Evolutionary conservation across 1,139 yeast genomes (phyloP).

Genomic region (Taphrina wiesneri): DNA sequence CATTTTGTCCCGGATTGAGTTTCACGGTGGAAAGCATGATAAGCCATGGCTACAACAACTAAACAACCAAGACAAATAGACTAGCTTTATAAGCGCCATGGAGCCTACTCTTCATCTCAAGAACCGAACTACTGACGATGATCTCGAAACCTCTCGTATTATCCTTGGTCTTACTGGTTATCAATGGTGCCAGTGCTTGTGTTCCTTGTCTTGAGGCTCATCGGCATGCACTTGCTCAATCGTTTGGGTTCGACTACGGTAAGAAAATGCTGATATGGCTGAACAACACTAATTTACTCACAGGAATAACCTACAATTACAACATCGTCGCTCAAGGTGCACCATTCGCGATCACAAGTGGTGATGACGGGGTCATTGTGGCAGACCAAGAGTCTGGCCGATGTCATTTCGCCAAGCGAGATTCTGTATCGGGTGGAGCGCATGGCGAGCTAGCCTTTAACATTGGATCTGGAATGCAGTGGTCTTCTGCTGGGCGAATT

Average conservation of each 20-base stretch:
- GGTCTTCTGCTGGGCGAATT: slow-evolving; percentile 6
- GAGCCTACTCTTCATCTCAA: background rate
- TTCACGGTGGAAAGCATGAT: background rate
- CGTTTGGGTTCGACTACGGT: slow-evolving; percentile 3
- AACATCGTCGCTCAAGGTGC: slow-evolving; percentile 9
- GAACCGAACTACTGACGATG: background rate
- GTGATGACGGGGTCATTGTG: background rate
- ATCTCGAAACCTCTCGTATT: background rate
- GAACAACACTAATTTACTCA: background rate
- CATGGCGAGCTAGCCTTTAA: slow-evolving; percentile 3
- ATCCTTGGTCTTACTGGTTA: background rate
- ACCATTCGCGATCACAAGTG: background rate
- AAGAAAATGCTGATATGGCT: background rate
- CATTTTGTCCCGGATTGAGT: background rate
- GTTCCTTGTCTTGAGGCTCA: slow-evolving; percentile 4
- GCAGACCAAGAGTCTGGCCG: background rate
- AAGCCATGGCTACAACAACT: background rate
- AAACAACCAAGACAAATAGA: background rate
- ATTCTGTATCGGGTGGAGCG: background rate
- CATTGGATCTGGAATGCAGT: slow-evolving; percentile 13
- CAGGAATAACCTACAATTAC: slow-evolving; percentile 9
- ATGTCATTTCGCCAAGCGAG: background rate
- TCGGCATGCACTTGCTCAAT: slow-evolving; percentile 1
- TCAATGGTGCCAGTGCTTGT: background rate
- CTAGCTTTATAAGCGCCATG: background rate